Evolutionary conservation across 371 early-diverging fungal species (phyloP).

Genomic region (Zychaea mexicana): DNA sequence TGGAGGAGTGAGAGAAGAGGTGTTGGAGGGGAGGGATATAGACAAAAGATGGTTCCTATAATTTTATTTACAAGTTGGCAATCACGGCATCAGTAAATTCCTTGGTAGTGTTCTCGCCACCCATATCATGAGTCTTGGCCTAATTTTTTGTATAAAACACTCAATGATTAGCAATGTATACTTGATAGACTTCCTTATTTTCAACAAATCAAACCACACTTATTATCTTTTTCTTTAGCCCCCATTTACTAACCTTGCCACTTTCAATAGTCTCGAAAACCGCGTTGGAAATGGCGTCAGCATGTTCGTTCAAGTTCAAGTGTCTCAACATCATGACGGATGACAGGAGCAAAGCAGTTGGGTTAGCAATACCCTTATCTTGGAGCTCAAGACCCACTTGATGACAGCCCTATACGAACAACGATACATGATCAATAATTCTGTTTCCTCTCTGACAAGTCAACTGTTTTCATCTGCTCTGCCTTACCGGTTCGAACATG

Average conservation of each 20-base stretch:
- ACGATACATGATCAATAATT: neutral
- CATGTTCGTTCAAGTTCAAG: slow-evolving; percentile 80
- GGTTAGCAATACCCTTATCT: slow-evolving; percentile 90
- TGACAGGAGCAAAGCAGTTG: slow-evolving; percentile 93
- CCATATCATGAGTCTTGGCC: slow-evolving; percentile 41
- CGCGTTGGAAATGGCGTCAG: slow-evolving; percentile 83
- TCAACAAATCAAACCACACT: no score
- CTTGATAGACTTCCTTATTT: no score
- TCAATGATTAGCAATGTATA: neutral
- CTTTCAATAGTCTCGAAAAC: slow-evolving; percentile 78
- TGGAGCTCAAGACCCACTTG: slow-evolving; percentile 93
- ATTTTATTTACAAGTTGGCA: slow-evolving; percentile 59
- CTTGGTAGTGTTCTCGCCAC: slow-evolving; percentile 68
- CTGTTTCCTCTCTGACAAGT: neutral
- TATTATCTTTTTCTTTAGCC: neutral
- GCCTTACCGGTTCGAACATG: slow-evolving; percentile 89
- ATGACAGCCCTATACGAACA: slow-evolving; percentile 73
- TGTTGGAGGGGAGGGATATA: neutral
- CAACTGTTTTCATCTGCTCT: no score
- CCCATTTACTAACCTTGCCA: slow-evolving; percentile 50
- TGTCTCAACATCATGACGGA: slow-evolving; percentile 97
- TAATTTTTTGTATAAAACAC: neutral
- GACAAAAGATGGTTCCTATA: no score
- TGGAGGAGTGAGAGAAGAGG: no score
- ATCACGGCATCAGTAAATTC: slow-evolving; percentile 89